Conservation (phyloP, 495 filamentous ascomycete genomes). For the Aspergillus kassunensis region DNA sequence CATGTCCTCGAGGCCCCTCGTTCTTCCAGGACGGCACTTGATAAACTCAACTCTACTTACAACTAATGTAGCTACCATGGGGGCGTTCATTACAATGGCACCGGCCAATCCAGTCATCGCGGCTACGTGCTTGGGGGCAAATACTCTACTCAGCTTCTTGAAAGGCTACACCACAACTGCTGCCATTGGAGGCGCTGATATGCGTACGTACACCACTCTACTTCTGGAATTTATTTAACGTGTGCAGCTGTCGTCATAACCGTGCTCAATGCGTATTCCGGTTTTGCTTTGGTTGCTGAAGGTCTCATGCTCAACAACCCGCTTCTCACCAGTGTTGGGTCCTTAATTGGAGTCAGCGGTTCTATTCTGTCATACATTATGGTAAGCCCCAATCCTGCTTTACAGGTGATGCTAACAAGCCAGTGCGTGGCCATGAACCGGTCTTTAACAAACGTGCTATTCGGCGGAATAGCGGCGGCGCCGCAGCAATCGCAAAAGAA, state of each 20-base stretch:
- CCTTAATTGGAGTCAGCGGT: slow-evolving; percentile 75
- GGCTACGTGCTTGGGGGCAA: slow-evolving; percentile 66
- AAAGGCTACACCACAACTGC: slow-evolving; percentile 80
- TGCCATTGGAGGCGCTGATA: slow-evolving; percentile 80
- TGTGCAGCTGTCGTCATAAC: slow-evolving; percentile 68
- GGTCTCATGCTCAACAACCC: slow-evolving; percentile 85
- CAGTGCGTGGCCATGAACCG: slow-evolving; percentile 82
- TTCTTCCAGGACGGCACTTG: slow-evolving; percentile 63
- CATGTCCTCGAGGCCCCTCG: slow-evolving; percentile 69
- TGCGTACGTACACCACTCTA: slow-evolving; percentile 45
- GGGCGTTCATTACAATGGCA: slow-evolving; percentile 70
- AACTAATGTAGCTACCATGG: slow-evolving; percentile 72
- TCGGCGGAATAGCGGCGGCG: slow-evolving; percentile 66
- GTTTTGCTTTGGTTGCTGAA: slow-evolving; percentile 78
- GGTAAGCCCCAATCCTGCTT: slow-evolving; percentile 19
- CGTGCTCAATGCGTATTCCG: slow-evolving; percentile 79
- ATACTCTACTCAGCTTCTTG: slow-evolving; percentile 68
- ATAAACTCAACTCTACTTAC: slow-evolving; percentile 68
- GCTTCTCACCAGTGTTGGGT: slow-evolving; percentile 71
- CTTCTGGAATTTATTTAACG: neutral
- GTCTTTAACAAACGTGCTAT: slow-evolving; percentile 73
- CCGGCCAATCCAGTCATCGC: slow-evolving; percentile 69
- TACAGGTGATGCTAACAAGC: neutral
- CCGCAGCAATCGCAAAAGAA: slow-evolving; percentile 52
- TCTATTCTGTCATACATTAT: slow-evolving; percentile 80